phyloP scores from a whole-genome alignment of 2,329 filamentous ascomycete species.

The Fusarium goolgardi region DNA sequence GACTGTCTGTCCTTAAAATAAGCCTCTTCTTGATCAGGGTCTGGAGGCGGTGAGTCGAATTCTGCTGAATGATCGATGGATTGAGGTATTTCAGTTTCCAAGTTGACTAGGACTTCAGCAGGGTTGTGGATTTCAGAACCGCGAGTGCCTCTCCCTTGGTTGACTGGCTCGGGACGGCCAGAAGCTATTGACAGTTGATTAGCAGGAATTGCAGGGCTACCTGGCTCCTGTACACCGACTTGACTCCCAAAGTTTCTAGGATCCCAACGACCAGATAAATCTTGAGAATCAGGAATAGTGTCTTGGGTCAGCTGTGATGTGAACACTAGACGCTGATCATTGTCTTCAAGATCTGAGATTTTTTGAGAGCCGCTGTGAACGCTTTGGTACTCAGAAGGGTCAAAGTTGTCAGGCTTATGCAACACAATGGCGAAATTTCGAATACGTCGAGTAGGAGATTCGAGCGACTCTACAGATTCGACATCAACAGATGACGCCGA shows the following conservation, averaged over 20 bases:
- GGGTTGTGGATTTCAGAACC: slow-evolving; percentile 1
- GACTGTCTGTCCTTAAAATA: neutral
- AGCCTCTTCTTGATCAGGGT: neutral
- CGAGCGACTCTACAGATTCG: slow-evolving; percentile 29
- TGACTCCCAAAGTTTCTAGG: slow-evolving; percentile 18
- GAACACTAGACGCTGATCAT: slow-evolving; percentile 50
- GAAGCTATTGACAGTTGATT: neutral
- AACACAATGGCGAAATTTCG: slow-evolving; percentile 49
- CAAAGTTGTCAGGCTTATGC: slow-evolving; percentile 48
- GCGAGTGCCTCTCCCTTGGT: neutral
- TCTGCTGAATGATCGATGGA: neutral
- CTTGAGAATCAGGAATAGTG: slow-evolving; percentile 61
- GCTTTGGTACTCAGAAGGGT: slow-evolving; percentile 53
- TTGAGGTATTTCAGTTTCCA: neutral
- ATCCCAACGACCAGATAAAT: slow-evolving; percentile 46
- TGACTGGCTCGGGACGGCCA: neutral
- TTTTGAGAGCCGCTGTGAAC: slow-evolving; percentile 47
- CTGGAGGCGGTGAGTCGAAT: neutral
- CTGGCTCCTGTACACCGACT: slow-evolving; percentile 9
- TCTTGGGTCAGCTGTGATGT: slow-evolving; percentile 50
- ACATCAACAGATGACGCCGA: slow-evolving; percentile 45
- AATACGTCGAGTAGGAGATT: slow-evolving; percentile 14
- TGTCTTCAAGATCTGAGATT: slow-evolving; percentile 52
- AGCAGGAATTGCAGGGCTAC: neutral
- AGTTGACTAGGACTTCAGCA: neutral